Percentiles rank a stretch among this genome's conserved stretches.
These are phyloP conservation scores for Sporothrix pseudoabietina DNA, from an alignment of 2,329 filamentous ascomycete species.

Conservation along the genomic window DNA sequence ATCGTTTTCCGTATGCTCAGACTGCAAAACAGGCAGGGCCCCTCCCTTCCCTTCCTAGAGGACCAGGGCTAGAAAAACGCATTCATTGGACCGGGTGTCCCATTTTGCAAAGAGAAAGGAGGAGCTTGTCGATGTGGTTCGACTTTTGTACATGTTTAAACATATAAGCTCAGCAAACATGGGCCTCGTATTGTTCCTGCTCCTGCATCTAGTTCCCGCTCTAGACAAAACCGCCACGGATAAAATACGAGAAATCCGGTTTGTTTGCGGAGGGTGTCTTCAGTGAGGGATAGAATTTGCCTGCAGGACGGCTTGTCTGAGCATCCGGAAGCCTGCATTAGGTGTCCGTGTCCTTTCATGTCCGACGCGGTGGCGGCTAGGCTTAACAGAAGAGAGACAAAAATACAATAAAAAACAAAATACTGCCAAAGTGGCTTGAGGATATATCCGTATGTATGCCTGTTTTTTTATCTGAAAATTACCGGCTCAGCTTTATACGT, in stretches of 20 bases:
- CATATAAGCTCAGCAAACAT: too few species aligned
- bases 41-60: background rate
- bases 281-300: background rate
- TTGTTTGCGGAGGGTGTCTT: background rate
- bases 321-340: background rate
- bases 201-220: background rate
- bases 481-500: background rate
- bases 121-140: background rate
- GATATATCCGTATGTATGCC: too few species aligned
- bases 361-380: background rate
- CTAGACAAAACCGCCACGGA: background rate
- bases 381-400: background rate
- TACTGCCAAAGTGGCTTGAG: background rate
- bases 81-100: background rate
- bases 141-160: background rate
- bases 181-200: background rate
- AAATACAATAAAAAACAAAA: background rate
- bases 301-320: background rate
- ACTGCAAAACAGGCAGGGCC: background rate
- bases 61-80: background rate
- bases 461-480: background rate
- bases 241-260: background rate
- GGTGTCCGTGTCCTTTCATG: slow-evolving; percentile 12
- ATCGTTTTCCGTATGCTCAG: background rate
- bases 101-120: background rate